phyloP scores from a whole-genome alignment of 768 basidiomycete genomes.

The Hypholoma sublateritium region DNA sequence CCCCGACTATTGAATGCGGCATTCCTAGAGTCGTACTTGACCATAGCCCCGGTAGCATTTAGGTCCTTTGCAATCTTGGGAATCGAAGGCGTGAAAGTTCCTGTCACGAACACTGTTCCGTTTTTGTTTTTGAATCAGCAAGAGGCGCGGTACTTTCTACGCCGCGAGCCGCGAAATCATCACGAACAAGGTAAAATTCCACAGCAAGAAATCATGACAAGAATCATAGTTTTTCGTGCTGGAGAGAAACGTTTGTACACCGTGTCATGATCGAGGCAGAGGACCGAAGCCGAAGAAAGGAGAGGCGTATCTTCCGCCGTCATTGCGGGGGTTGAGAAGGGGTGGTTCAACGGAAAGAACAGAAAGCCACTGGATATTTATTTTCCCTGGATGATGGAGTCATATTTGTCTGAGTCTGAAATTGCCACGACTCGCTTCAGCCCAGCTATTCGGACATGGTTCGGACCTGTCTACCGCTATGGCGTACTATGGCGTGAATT shows the following conservation, averaged over 20 bases:
- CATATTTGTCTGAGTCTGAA: no score
- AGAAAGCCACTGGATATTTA: no score
- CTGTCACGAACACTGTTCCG: constrained; percentile 62
- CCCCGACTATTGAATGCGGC: not conserved
- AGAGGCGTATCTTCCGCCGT: constrained; percentile 34
- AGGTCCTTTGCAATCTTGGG: constrained; percentile 72
- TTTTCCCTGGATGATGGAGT: no score
- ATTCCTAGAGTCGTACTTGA: constrained; percentile 49
- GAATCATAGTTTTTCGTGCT: constrained; percentile 50
- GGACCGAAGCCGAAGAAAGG: constrained; percentile 17
- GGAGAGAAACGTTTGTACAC: constrained; percentile 62
- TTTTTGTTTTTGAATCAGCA: not conserved
- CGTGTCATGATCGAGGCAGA: constrained; percentile 25
- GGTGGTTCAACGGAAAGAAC: not conserved
- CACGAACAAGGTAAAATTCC: constrained; percentile 62
- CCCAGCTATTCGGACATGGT: no score
- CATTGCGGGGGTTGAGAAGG: not conserved
- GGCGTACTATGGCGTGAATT: no score
- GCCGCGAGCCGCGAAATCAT: not conserved
- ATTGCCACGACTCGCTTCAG: no score
- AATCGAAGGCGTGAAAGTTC: constrained; percentile 72
- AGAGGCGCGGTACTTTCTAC: not conserved
- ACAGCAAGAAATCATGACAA: constrained; percentile 56
- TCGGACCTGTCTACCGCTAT: no score
- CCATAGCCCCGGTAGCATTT: constrained; percentile 49